These are phyloP conservation scores for Kodamaea nitidulidarum DNA, from an alignment of 805 yeast genomes.

Conservation along the genomic window DNA sequence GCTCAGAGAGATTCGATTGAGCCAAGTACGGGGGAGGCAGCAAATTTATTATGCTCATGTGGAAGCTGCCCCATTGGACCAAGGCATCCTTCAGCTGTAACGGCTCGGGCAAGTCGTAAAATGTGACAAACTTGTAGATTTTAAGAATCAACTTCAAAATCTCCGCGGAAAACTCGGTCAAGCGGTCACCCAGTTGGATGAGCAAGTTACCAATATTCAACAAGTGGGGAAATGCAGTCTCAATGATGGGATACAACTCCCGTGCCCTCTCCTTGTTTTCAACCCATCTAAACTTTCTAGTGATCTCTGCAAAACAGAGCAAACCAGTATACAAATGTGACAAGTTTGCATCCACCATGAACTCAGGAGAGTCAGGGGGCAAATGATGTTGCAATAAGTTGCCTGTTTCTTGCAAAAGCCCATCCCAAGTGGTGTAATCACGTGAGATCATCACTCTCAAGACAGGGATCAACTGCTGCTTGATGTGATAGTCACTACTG, in stretches of 20 bases:
- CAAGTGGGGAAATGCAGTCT: slow-evolving; percentile 60
- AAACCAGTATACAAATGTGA: slow-evolving; percentile 58
- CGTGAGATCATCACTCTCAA: slow-evolving; percentile 23
- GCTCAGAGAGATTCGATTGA: slow-evolving; percentile 49
- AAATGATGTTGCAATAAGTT: slow-evolving; percentile 23
- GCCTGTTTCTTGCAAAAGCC: slow-evolving; percentile 30
- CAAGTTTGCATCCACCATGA: slow-evolving; percentile 12
- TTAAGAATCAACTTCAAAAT: slow-evolving; percentile 72
- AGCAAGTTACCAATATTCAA: slow-evolving; percentile 59
- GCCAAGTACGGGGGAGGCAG: slow-evolving; percentile 52
- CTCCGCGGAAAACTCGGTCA: slow-evolving; percentile 51
- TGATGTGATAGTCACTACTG: slow-evolving; percentile 25
- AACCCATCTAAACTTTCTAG: slow-evolving; percentile 69
- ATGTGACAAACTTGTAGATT: slow-evolving; percentile 71
- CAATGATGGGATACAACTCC: slow-evolving; percentile 43
- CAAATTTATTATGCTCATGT: slow-evolving; percentile 61
- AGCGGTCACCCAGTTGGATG: slow-evolving; percentile 25
- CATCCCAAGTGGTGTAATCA: slow-evolving; percentile 38
- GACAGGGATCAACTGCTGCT: slow-evolving; percentile 24
- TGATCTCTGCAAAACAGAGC: slow-evolving; percentile 63
- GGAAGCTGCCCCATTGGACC: slow-evolving; percentile 72
- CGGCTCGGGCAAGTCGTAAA: slow-evolving; percentile 64
- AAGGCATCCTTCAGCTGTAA: slow-evolving; percentile 48
- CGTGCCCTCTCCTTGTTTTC: slow-evolving; percentile 41
- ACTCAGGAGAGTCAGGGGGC: slow-evolving; percentile 6